phyloP scores from a whole-genome alignment of 306 rosid species.

The Canavalia ensiformis region DNA sequence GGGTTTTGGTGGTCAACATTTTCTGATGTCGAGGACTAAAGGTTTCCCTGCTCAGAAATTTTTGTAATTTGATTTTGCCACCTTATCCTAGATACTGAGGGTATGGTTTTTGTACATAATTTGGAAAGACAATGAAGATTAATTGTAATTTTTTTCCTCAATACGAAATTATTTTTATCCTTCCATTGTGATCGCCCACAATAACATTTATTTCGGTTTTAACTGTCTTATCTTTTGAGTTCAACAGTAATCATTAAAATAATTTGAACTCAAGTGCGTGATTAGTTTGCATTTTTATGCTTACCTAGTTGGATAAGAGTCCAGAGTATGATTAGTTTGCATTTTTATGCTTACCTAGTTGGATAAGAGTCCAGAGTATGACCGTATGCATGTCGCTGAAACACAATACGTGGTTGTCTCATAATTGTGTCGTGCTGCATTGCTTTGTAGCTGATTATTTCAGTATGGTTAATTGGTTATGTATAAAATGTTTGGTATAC shows the following conservation, averaged over 20 bases:
- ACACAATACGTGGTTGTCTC: constrained; percentile 26
- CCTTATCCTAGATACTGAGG: constrained; percentile 34
- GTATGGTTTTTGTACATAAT: constrained; percentile 49
- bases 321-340: constrained; percentile 23
- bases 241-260: not conserved
- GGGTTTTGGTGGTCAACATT: constrained; percentile 25
- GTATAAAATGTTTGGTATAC: not conserved
- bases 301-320: constrained; percentile 41
- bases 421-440: constrained; percentile 32
- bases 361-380: constrained; percentile 42
- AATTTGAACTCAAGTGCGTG: not conserved
- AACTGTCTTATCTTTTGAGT: not conserved
- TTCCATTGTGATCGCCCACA: not conserved
- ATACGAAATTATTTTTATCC: constrained; percentile 9
- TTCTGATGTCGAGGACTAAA: constrained; percentile 34
- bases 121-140: constrained; percentile 5
- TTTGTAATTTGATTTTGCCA: constrained; percentile 47
- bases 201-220: not conserved
- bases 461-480: not conserved
- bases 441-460: constrained; percentile 30
- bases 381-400: constrained; percentile 22
- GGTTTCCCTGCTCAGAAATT: constrained; percentile 39
- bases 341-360: constrained; percentile 11
- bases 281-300: not conserved
- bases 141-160: constrained; percentile 27